Evolutionary conservation across 1,139 yeast species (phyloP), one percentile per base, ranked within the genome.

Genomic region (Scheffersomyces stambukii): DNA sequence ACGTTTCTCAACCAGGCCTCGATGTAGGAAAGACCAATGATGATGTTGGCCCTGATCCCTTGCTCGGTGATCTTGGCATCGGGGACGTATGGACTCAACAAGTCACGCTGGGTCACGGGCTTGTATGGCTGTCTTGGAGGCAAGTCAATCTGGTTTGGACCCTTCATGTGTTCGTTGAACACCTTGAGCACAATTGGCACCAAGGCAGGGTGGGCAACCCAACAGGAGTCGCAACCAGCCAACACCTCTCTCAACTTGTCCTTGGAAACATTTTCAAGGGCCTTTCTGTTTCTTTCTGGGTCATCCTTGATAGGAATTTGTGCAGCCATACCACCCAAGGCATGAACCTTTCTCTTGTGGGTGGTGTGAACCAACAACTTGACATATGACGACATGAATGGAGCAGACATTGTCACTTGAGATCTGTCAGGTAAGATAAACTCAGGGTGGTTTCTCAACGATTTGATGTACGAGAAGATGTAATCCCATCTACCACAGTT

Each of bases 401-500:
- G 85, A 31, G 79, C 82, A 38, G 70, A 63, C 89, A 81, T 81
- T 24, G 82, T 79, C 30, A 81, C 84, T 50, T 77, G 85, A 22
- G 75, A 66, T 50, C 89, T 72, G 54, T 81, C 88, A 15, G 89
- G 89, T 32, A 81, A 64, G 36, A 79, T 64, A 45, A 74, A 77
- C 41, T 74, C 77, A 27, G 75, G 68, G 28, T 33, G 37, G 28
- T 36, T 36, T 57, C 85, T 69, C 52, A 81, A 66, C 38, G 76
- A 70, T 61, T 81, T 81, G 55, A 80, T 78, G 55, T 71, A 76
- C 19, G 83, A 75, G 64, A 81, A 81, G 47, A 81, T 79, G 63
- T 81, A 81, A 58, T 81, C 89, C 89, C 89, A 81, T 56, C 89
- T 70, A 46, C 89, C 89, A 58, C 88, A 81, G 67, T 81, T 81